A percentile compares a stretch with the other conserved stretches of the same genome.
phyloP scores from a whole-genome alignment of 768 basidiomycete species.

The Mycena epipterygia region DNA sequence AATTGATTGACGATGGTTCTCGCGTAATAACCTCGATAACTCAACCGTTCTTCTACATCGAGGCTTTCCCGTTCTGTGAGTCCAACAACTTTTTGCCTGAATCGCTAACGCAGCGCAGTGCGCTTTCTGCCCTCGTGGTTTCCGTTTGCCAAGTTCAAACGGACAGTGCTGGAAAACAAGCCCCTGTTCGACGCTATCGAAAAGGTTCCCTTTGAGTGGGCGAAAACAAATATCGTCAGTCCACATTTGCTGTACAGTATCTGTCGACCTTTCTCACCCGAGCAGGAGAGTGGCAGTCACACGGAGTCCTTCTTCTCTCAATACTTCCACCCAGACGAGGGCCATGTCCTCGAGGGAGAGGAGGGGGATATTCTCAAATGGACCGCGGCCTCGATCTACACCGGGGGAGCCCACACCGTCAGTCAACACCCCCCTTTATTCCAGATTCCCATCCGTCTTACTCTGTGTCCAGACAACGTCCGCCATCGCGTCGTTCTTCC shows the following conservation, averaged over 20 bases:
- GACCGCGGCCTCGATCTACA: conserved; percentile 32
- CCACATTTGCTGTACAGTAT: neutral
- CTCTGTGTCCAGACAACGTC: conserved; percentile 39
- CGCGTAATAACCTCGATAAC: conserved; percentile 39
- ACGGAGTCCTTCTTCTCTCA: conserved; percentile 51
- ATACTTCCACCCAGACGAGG: conserved; percentile 43
- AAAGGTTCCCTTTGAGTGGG: conserved; percentile 47
- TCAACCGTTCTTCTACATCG: conserved; percentile 54
- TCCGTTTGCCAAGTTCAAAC: conserved; percentile 58
- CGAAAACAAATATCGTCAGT: conserved; percentile 47
- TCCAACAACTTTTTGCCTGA: neutral
- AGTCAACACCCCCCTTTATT: neutral
- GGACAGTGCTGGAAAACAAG: conserved; percentile 37
- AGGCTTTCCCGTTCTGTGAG: conserved; percentile 55
- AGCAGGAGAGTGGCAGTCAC: conserved; percentile 41
- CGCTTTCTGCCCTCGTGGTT: conserved; percentile 58
- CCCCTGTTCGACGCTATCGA: conserved; percentile 39
- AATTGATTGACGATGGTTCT: conserved; percentile 48
- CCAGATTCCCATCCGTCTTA: neutral
- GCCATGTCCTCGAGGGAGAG: conserved; percentile 13
- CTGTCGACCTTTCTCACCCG: neutral
- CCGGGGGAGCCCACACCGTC: conserved; percentile 36
- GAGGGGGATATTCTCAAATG: conserved; percentile 22
- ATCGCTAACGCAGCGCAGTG: conserved; percentile 42
- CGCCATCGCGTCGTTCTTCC: conserved; percentile 39